Conservation (phyloP, 2,329 filamentous ascomycete genomes). For the Lasiodiplodia hormozganensis region DNA sequence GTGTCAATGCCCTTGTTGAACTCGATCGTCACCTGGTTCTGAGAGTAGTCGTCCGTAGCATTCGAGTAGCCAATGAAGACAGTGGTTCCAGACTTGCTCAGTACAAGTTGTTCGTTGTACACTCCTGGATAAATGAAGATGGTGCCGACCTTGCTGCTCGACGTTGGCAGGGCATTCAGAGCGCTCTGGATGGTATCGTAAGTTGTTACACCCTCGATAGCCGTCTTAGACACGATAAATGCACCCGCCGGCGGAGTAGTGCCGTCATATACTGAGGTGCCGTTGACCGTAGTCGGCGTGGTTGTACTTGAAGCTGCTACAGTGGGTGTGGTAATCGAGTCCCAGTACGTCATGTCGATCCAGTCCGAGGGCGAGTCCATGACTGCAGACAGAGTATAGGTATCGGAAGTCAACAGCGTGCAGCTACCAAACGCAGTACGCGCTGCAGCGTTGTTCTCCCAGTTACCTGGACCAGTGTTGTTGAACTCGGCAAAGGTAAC, state of each 20-base stretch:
- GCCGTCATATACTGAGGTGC: conserved; percentile 33
- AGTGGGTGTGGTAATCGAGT: conserved; percentile 45
- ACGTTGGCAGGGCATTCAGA: conserved; percentile 59
- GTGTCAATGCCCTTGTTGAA: conserved; percentile 50
- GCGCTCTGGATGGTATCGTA: conserved; percentile 60
- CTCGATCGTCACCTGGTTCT: conserved; percentile 63
- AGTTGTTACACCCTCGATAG: conserved; percentile 37
- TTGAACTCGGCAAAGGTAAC: conserved; percentile 53
- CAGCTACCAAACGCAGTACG: conserved; percentile 45
- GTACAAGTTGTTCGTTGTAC: conserved; percentile 64
- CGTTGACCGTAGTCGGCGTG: conserved; percentile 37
- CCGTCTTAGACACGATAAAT: conserved; percentile 52
- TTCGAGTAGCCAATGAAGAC: conserved; percentile 63
- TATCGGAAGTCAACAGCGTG: conserved; percentile 47
- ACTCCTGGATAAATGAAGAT: conserved; percentile 67
- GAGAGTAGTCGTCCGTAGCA: conserved; percentile 59
- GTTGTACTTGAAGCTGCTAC: conserved; percentile 34
- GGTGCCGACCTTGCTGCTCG: conserved; percentile 54
- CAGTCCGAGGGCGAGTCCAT: conserved; percentile 46
- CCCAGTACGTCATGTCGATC: conserved; percentile 51
- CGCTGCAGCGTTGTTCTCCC: conserved; percentile 46
- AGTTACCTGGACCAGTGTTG: conserved; percentile 57
- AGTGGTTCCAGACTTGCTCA: conserved; percentile 64
- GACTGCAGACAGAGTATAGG: conserved; percentile 40
- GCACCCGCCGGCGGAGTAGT: conserved; percentile 55